Conservation (phyloP, 2,329 filamentous ascomycete genomes). For the Cladosporium sp. region DNA sequence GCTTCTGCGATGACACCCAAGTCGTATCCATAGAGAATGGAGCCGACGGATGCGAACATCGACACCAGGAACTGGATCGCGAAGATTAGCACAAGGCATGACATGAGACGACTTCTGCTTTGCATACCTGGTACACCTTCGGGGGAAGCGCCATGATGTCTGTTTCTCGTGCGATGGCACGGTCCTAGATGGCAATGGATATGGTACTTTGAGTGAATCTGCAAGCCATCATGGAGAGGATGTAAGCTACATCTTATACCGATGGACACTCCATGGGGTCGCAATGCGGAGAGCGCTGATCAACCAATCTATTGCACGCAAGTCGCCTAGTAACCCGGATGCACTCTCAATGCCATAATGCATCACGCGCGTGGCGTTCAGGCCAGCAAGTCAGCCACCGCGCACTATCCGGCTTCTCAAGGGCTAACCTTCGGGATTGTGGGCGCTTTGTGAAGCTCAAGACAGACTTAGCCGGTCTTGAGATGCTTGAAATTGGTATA, state of each 20-base stretch:
- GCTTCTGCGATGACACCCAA: conserved; percentile 57
- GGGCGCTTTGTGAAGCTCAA: background rate
- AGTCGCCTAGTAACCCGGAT: background rate
- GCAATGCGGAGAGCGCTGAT: background rate
- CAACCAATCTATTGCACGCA: background rate
- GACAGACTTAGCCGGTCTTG: conserved; percentile 3
- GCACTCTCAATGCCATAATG: background rate
- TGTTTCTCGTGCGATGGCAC: conserved; percentile 5
- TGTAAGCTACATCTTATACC: conserved; percentile 3
- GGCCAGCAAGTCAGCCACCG: background rate
- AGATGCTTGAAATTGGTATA: background rate
- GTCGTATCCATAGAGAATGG: conserved; percentile 56
- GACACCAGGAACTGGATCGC: conserved; percentile 49
- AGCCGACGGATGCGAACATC: conserved; percentile 56
- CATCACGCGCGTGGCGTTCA: background rate
- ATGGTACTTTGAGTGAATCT: background rate
- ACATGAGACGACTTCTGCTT: background rate
- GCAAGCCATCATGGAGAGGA: background rate
- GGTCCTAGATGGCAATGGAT: background rate
- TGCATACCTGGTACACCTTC: conserved; percentile 49
- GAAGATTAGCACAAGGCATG: background rate
- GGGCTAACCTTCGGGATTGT: background rate
- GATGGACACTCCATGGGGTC: background rate
- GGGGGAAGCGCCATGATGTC: conserved; percentile 50
- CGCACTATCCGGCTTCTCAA: too few relatives aligned